Base-by-base conservation (phyloP, 169 alveolate species). In the Plasmodium cynomolgi region DNA sequence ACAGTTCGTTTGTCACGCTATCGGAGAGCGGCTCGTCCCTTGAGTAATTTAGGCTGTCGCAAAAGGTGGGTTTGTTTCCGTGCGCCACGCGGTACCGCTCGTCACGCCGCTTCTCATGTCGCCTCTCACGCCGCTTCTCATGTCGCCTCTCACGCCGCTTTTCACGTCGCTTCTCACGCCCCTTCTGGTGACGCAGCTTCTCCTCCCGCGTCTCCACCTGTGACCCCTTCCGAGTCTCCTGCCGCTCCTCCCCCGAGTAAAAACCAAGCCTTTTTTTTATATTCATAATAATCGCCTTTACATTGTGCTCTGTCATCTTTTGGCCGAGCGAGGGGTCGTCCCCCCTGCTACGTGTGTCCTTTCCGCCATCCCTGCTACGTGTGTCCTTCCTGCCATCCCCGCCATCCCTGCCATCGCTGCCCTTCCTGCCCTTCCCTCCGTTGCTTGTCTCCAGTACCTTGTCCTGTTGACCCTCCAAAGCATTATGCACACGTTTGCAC, bases 211-310 rank as follows among this genome's bases (percentile, higher is more conserved):
- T 74, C 54, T 72, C 81, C 81, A 1, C 0, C 8, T 23, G 26
- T 4, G 26, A 2, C 81, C 15, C 11, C 41, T 20, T 72, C n/a
- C 33, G 17, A 29, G 26, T 72, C 58, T 56, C 77, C 5, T 7
- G 9, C 23, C 26, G 29, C 31, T 86, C 93, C 31, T 54, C 86
- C 39, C 68, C 58, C 58, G 93, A 86, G 50, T 56, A 74, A 20
- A 86, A 86, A 3, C 93, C 93, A n/a, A 86, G 68, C 33, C 93
- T 74, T 37, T 33, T 86, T 26, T 86, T 86, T 33, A 86, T 86
- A 77, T 86, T 86, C 50, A 54, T 86, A 77, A 86, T 86, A 77
- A 86, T 86, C 58, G 77, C 83, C 71, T 86, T 86, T 3, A 77
- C 93, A 39, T 86, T 29, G 29, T 74, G 23, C 58, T 86, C 79